Base-by-base conservation (phyloP, 1,139 yeast species). In the Saccharomyces pastorianus region DNA sequence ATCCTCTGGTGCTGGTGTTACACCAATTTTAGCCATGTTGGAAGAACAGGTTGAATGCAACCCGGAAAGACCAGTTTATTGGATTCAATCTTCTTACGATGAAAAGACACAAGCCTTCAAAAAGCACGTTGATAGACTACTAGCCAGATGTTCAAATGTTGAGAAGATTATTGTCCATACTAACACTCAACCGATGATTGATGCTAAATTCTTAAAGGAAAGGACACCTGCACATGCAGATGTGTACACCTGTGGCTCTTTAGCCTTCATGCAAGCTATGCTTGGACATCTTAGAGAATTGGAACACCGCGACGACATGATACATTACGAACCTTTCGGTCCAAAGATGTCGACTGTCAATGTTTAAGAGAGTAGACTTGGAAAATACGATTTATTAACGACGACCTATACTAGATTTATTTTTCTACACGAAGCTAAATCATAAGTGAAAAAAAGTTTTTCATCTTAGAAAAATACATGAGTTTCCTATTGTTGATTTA, bases 1-100 rank as follows among this genome's bases (percentile, higher is more conserved):
- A 53, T 77, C 81, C 31, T 86, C 84, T 52, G 90, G 89, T 53
- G 82, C 83, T 59, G 90, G 89, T 59, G 79, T 83, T 55, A 84
- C 89, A 2, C 89, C 90, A 47, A 59, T 82, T 53, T 64, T 82
- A 50, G 71, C 86, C 9, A 78, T 83, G 65, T 64, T 78, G 32
- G 79, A 78, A 59, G 62, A 70, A 14, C 70, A 67, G 56, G 57
- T 63, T 20, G 44, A 46, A 14, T 52, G 49, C 2, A 67, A 66
- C 51, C 60, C 67, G 32, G 48, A 56, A 14, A 65, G 69, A 58
- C 70, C 69, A 49, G 56, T 67, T 23, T 54, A 56, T 53, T 66
- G 70, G 70, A 63, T 67, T 46, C 69, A 67, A 56, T 58, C 69
- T 14, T 56, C 69, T 8, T 56, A 50, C 46, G 59, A 61, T 52